These are phyloP conservation scores for Nicotiana rustica DNA, from an alignment of 305 asterid species.

Conservation along the genomic window DNA sequence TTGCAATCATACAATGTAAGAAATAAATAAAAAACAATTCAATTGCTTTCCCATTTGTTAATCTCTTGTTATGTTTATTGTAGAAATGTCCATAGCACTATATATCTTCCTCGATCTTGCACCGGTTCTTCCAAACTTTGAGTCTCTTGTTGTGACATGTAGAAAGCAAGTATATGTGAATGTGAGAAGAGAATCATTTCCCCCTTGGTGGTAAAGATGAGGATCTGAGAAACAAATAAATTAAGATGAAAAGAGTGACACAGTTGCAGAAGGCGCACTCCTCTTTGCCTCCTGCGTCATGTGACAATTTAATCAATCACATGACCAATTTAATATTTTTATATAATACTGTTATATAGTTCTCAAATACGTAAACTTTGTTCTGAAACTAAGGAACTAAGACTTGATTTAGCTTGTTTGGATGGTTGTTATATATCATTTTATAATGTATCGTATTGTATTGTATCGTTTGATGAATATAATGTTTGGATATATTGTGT, in stretches of 20 bases:
- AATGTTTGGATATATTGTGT: too few species aligned
- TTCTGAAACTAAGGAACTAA: too few species aligned
- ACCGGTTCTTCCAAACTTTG: not conserved
- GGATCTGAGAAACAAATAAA: constrained; percentile 4
- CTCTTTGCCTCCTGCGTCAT: constrained; percentile 27
- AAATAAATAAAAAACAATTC: not conserved
- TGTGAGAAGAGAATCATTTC: constrained; percentile 22
- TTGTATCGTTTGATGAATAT: too few species aligned
- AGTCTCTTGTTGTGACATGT: not conserved
- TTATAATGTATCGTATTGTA: too few species aligned
- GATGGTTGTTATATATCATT: too few species aligned
- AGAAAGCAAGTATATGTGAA: too few species aligned
- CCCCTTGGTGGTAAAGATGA: not conserved
- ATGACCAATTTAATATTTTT: not conserved
- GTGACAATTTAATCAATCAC: constrained; percentile 38
- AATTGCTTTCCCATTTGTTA: not conserved
- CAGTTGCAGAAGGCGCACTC: constrained; percentile 24
- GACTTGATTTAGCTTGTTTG: too few species aligned
- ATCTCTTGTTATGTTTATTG: not conserved
- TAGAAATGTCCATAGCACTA: not conserved
- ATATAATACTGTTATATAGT: too few species aligned
- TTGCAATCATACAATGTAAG: too few species aligned
- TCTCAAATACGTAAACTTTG: too few species aligned
- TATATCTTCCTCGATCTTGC: not conserved
- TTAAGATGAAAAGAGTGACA: not conserved